Conservation (phyloP, 768 basidiomycete genomes). For the Coprinopsis marcescibilis region DNA sequence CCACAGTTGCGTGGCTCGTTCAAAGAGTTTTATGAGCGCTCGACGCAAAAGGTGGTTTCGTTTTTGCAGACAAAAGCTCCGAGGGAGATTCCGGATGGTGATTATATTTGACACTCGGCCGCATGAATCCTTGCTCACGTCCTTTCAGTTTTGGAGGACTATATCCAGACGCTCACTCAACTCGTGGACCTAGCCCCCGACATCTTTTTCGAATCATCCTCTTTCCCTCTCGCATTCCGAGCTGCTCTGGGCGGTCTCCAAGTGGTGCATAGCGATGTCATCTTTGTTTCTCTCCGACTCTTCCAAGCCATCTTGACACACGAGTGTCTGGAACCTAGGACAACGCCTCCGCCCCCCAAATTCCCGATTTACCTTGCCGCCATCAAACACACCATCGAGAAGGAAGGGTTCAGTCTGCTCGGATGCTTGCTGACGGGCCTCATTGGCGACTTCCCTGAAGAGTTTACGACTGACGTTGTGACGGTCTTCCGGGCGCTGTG, state of each 20-base stretch:
- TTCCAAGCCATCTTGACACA: slow-evolving; percentile 72
- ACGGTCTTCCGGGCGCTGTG: slow-evolving; percentile 71
- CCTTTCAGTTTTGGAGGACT: slow-evolving; percentile 79
- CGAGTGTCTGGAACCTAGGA: slow-evolving; percentile 48
- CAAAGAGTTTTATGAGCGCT: slow-evolving; percentile 63
- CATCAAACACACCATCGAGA: slow-evolving; percentile 56
- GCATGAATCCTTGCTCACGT: background rate
- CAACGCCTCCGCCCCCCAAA: slow-evolving; percentile 50
- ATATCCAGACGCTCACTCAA: slow-evolving; percentile 72
- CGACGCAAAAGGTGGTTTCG: slow-evolving; percentile 64
- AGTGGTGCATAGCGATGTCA: slow-evolving; percentile 75
- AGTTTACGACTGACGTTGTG: slow-evolving; percentile 65
- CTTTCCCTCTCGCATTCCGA: slow-evolving; percentile 74
- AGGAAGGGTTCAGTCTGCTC: slow-evolving; percentile 69
- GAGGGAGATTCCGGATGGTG: slow-evolving; percentile 83
- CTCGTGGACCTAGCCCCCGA: slow-evolving; percentile 66
- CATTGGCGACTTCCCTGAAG: slow-evolving; percentile 85
- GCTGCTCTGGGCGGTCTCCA: slow-evolving; percentile 74
- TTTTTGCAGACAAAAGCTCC: slow-evolving; percentile 66
- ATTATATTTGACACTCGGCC: slow-evolving; percentile 20
- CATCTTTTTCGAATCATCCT: slow-evolving; percentile 70
- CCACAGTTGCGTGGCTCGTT: slow-evolving; percentile 51
- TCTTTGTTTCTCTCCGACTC: slow-evolving; percentile 78
- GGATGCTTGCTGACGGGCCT: slow-evolving; percentile 70
- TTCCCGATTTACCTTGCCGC: slow-evolving; percentile 55